Percentiles rank a stretch among this genome's conserved stretches.
Evolutionary conservation across 1,284 basidiomycete genomes (phyloP).

Genomic region (Athelia sp.): DNA sequence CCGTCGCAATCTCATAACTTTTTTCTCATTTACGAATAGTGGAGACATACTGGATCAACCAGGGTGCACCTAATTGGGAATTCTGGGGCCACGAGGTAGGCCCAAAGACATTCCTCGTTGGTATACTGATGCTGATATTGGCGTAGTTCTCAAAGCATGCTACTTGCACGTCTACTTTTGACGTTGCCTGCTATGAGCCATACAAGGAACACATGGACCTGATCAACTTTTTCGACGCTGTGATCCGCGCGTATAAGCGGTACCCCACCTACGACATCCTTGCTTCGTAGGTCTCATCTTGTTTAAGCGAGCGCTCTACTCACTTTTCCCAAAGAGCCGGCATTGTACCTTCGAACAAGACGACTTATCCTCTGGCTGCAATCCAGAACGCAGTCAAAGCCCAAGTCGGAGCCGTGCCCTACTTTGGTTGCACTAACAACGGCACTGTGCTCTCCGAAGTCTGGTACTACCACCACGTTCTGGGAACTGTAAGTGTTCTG

Average conservation of each 20-base stretch:
- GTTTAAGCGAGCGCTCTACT: not conserved
- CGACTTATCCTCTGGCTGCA: conserved; percentile 52
- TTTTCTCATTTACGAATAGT: too few species aligned
- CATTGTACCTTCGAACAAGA: conserved; percentile 66
- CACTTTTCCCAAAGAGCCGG: conserved; percentile 34
- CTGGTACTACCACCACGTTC: conserved; percentile 64
- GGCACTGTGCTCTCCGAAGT: conserved; percentile 58
- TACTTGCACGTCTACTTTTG: conserved; percentile 77
- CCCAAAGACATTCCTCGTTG: conserved; percentile 1
- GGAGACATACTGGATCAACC: conserved; percentile 69
- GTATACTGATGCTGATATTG: not conserved
- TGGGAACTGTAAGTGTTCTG: conserved; percentile 44
- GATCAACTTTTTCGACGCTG: conserved; percentile 69
- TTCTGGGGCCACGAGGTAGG: conserved; percentile 67
- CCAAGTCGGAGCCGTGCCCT: conserved; percentile 58
- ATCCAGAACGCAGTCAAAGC: conserved; percentile 52
- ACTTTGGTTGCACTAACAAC: conserved; percentile 53
- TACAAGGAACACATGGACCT: conserved; percentile 65
- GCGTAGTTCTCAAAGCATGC: conserved; percentile 67
- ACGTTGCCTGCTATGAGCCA: conserved; percentile 62
- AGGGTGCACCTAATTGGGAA: conserved; percentile 47
- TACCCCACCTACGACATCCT: conserved; percentile 64
- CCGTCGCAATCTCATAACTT: conserved; percentile 1
- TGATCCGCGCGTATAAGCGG: conserved; percentile 51
- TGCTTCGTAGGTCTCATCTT: conserved; percentile 41